A percentile compares a stretch with the other conserved stretches of the same genome.
Conservation (phyloP, 1,139 yeast genomes). For the Kurtzmaniella quercitrusa region DNA sequence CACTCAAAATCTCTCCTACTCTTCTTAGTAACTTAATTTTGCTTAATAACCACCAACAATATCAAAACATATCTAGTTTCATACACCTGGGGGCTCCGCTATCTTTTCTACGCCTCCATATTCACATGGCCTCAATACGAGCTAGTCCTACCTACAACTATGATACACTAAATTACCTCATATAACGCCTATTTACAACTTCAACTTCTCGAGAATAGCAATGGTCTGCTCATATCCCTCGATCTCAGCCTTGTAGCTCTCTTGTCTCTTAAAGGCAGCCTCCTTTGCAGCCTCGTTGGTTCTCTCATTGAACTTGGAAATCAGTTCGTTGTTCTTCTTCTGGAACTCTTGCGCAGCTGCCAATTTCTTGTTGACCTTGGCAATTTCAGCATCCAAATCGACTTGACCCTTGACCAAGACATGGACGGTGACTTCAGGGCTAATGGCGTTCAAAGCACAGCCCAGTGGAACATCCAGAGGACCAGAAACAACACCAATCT, state of each 20-base stretch:
- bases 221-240: constrained; percentile 81
- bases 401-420: constrained; percentile 91
- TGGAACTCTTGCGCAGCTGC: constrained; percentile 51
- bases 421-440: constrained; percentile 80
- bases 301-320: constrained; percentile 78
- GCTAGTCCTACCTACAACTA: too few relatives aligned
- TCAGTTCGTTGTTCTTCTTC: constrained; percentile 36
- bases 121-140: too few relatives aligned
- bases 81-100: too few relatives aligned
- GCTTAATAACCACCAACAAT: too few relatives aligned
- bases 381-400: constrained; percentile 85
- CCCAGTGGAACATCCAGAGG: constrained; percentile 71
- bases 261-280: constrained; percentile 64
- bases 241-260: constrained; percentile 75
- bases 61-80: too few relatives aligned
- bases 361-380: constrained; percentile 76
- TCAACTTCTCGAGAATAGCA: constrained; percentile 67
- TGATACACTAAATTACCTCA: neutral
- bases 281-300: constrained; percentile 82
- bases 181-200: constrained; percentile 36
- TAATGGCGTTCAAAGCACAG: constrained; percentile 79
- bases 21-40: too few relatives aligned
- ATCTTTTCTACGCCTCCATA: too few relatives aligned
- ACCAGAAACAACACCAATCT: constrained; percentile 56
- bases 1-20: too few relatives aligned